These are phyloP conservation scores for Penicillium verhagenii DNA, from an alignment of 495 filamentous ascomycete species.

Conservation along the genomic window DNA sequence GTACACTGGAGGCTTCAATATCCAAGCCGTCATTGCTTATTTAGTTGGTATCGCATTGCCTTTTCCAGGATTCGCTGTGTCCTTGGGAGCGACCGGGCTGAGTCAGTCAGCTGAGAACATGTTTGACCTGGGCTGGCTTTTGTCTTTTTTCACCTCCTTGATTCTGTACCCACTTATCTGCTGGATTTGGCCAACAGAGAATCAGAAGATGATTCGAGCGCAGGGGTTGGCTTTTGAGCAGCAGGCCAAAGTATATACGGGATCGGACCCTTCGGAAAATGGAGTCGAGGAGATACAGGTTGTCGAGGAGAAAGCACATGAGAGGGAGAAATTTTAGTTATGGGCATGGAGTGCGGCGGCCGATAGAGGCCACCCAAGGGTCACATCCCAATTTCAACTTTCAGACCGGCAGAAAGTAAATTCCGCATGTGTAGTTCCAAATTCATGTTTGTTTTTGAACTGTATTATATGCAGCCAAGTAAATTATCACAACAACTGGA, in stretches of 20 bases:
- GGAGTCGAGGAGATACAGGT: background rate
- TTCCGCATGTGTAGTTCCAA: too few species aligned
- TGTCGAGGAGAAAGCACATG: background rate
- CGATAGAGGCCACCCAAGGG: too few species aligned
- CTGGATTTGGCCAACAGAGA: background rate
- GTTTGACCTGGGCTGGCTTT: background rate
- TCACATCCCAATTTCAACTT: too few species aligned
- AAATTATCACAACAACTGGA: too few species aligned
- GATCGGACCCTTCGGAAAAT: background rate
- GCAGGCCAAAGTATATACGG: background rate
- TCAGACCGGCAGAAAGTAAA: too few species aligned
- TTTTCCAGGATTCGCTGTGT: background rate
- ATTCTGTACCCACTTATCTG: background rate
- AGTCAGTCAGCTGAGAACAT: background rate
- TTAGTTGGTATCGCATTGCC: background rate
- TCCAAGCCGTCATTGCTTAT: background rate
- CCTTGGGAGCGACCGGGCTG: background rate
- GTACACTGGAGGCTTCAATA: background rate
- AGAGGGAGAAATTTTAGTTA: background rate
- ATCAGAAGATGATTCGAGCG: background rate
- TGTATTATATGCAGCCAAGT: too few species aligned
- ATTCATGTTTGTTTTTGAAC: too few species aligned
- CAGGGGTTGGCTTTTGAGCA: background rate
- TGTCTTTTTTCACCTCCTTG: background rate
- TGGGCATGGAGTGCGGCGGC: too few species aligned